phyloP scores from a whole-genome alignment of 2,329 filamentous ascomycete genomes.

The Juglanconis oblonga region DNA sequence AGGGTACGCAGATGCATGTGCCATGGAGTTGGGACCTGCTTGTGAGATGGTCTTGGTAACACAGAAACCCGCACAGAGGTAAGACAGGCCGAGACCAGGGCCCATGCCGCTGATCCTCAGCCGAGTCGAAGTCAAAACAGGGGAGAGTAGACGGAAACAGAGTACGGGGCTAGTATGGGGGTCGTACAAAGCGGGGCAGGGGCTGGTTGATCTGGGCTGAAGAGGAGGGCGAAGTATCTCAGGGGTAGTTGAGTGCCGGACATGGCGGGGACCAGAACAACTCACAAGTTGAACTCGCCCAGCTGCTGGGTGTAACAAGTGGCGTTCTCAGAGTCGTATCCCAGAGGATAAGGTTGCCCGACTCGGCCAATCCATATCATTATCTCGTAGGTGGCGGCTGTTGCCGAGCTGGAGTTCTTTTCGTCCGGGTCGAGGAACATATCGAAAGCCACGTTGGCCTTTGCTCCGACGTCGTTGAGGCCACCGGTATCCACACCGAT shows the following conservation, averaged over 20 bases:
- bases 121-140: constrained; percentile 3
- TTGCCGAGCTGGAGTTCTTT: constrained; percentile 24
- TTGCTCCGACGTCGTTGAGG: constrained; percentile 21
- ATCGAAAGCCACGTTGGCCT: constrained; percentile 31
- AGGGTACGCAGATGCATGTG: not conserved
- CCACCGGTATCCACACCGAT: constrained; percentile 23
- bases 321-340: constrained; percentile 20
- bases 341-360: constrained; percentile 27
- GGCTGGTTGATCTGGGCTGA: not conserved
- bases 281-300: constrained; percentile 28
- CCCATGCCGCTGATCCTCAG: constrained; percentile 4
- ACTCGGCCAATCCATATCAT: constrained; percentile 32
- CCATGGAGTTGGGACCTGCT: not conserved
- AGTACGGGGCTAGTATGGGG: not conserved
- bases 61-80: not conserved
- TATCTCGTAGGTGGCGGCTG: constrained; percentile 29
- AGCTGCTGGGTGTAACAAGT: constrained; percentile 25
- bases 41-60: not conserved
- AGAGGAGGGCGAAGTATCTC: not conserved
- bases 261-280: not conserved
- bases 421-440: constrained; percentile 29
- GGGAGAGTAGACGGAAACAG: not conserved
- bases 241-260: not conserved
- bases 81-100: constrained; percentile 2
- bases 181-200: not conserved